Conservation (phyloP, 495 filamentous ascomycete genomes). For the Neurospora sublineolata region DNA sequence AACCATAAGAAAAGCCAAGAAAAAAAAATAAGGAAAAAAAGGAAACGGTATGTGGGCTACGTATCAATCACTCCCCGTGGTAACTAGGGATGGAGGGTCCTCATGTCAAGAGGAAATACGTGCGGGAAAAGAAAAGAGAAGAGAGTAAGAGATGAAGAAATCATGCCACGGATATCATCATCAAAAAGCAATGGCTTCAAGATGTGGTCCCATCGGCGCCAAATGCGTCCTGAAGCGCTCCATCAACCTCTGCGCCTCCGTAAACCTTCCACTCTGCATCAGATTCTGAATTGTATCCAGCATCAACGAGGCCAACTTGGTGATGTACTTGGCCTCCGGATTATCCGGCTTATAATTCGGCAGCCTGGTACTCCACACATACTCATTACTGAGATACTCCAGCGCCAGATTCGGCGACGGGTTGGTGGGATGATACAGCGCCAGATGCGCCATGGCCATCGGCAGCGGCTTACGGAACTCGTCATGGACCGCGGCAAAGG, state of each 20-base stretch:
- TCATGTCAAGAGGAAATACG: not conserved
- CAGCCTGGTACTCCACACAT: not conserved
- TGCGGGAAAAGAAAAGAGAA: not conserved
- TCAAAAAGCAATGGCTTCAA: not conserved
- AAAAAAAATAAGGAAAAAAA: not conserved
- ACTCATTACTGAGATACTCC: conserved; percentile 11
- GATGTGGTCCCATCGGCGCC: not conserved
- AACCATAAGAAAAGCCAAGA: not conserved
- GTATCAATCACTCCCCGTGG: not conserved
- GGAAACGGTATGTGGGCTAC: not conserved
- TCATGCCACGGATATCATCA: not conserved
- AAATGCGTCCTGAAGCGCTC: conserved; percentile 6
- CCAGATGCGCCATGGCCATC: conserved; percentile 26
- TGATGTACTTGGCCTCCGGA: not conserved
- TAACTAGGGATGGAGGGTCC: not conserved
- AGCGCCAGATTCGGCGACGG: conserved; percentile 27
- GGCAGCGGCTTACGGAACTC: conserved; percentile 1
- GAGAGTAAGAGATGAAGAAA: not conserved
- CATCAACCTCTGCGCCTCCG: conserved; percentile 10
- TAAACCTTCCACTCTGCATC: conserved; percentile 2
- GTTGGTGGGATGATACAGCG: conserved; percentile 29
- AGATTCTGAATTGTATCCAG: conserved; percentile 20
- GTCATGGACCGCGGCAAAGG: conserved; percentile 23
- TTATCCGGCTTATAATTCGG: not conserved
- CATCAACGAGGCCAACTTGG: conserved; percentile 7